Conservation (phyloP, 1,284 basidiomycete species). For the Porogramme epimiltina region DNA sequence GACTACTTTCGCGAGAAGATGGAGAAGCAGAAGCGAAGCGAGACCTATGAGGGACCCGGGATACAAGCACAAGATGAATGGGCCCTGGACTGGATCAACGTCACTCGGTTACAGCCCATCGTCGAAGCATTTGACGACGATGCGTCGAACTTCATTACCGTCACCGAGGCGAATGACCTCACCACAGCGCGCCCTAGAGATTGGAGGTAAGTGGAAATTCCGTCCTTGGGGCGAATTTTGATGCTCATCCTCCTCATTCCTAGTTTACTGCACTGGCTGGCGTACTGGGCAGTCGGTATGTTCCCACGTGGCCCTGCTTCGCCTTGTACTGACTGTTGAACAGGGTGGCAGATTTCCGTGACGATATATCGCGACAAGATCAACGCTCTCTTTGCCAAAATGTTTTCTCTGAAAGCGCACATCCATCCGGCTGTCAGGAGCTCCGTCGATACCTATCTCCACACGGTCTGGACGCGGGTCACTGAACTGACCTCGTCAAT, state of each 20-base stretch:
- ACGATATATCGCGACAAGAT: constrained; percentile 23
- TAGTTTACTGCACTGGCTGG: constrained; percentile 35
- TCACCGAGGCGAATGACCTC: constrained; percentile 36
- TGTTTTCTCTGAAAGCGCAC: constrained; percentile 24
- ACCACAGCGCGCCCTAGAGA: constrained; percentile 7
- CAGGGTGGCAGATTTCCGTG: constrained; percentile 9
- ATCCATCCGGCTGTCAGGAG: constrained; percentile 4
- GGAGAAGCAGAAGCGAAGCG: constrained; percentile 6
- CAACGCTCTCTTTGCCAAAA: constrained; percentile 23
- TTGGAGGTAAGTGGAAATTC: constrained; percentile 16
- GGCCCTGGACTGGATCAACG: constrained; percentile 45
- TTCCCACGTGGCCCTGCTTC: neutral
- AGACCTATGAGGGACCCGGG: constrained; percentile 23
- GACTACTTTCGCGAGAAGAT: constrained; percentile 35
- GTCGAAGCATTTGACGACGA: constrained; percentile 53
- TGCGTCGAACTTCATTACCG: constrained; percentile 47
- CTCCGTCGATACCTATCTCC: constrained; percentile 26
- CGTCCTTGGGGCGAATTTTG: neutral
- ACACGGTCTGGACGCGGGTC: constrained; percentile 12
- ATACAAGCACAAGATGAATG: constrained; percentile 39
- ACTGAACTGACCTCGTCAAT: constrained; percentile 6
- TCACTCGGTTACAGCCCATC: constrained; percentile 43
- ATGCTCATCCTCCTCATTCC: too few species aligned
- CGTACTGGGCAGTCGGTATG: constrained; percentile 47
- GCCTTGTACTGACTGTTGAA: too few species aligned